Conservation (phyloP, 148 eudicot species). For the Suaeda aralocaspica region DNA sequence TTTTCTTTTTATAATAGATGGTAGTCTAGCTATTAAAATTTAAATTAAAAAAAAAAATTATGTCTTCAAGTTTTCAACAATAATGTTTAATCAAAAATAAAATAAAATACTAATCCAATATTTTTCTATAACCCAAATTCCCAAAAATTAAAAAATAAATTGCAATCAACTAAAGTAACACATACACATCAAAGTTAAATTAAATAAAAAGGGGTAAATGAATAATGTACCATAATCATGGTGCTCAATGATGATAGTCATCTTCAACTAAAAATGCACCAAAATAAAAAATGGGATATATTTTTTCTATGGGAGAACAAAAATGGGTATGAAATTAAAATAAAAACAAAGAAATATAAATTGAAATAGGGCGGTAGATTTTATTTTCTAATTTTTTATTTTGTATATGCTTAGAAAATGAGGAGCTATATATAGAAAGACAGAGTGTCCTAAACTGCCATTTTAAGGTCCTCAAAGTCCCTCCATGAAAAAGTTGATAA, state of each 20-base stretch:
- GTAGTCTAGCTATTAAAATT: no score
- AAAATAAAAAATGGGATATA: slow-evolving; percentile 1
- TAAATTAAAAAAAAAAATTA: no score
- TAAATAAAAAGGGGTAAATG: slow-evolving; percentile 1
- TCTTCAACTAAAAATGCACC: slow-evolving; percentile 23
- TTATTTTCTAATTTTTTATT: no score
- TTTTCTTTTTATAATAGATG: no score
- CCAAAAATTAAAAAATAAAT: not conserved
- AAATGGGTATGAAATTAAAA: not conserved
- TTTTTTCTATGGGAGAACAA: not conserved
- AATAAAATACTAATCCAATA: no score
- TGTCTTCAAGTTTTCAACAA: no score
- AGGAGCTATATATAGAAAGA: not conserved
- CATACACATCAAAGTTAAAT: not conserved
- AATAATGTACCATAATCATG: slow-evolving; percentile 46
- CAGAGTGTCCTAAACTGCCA: not conserved
- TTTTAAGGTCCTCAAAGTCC: not conserved
- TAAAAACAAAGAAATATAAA: no score
- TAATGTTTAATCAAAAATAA: no score
- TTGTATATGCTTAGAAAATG: not conserved
- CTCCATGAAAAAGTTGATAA: not conserved
- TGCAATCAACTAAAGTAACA: not conserved
- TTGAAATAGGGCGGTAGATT: not conserved
- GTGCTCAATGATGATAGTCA: slow-evolving; percentile 62
- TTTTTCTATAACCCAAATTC: no score